Evolutionary conservation across 2,329 filamentous ascomycete genomes (phyloP), one percentile per base, ranked within the genome.

Genomic region (Shiraia bambusicola): DNA sequence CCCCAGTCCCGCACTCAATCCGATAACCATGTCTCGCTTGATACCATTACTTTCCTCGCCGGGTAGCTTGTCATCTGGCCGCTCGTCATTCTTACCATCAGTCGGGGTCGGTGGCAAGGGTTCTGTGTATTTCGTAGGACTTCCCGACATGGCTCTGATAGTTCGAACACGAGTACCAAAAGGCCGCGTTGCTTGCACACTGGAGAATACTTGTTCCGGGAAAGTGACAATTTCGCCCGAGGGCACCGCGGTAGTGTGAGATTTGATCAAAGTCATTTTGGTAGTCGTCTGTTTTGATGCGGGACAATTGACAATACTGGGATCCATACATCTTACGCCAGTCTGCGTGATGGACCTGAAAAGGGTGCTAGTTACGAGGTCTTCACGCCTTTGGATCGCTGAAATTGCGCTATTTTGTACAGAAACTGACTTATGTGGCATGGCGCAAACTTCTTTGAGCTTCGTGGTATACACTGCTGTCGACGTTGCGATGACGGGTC

Each of bases 391-490:
- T 10, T 47, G 28, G 7, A 41, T 22, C 4, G 27, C 32, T n/a
- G 48, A 39, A 10, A 39, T 46, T 2, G 27, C 16, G 4, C 24
- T 39, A 8, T 28, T 11, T 26, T 16, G 32, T 25, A 33, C n/a
- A 9, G 40, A 0, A 24, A 41, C 51, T 1, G 51, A 35, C 3
- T 59, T 48, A 4, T 40, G 57, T 3, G 57, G 54, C 3, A 61
- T 49, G 0, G 69, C 72, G 50, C 77, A 81, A 2, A 61, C 61
- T 17, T 71, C 65, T 0, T 68, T 67, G 0, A 81, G 50, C 0
- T 74, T 77, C 0, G 78, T 82, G 50, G 74, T 79, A 50, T 71
- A 82, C 28, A 83, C 66, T 0, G 78, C 75, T 2, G 75, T 69
- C 9, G 72, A 69, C 0, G 73, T 76, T 14, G 63, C 56, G 0